Evolutionary conservation across 2,329 filamentous ascomycete genomes (phyloP).

Genomic region (Aspergillus awamori): DNA sequence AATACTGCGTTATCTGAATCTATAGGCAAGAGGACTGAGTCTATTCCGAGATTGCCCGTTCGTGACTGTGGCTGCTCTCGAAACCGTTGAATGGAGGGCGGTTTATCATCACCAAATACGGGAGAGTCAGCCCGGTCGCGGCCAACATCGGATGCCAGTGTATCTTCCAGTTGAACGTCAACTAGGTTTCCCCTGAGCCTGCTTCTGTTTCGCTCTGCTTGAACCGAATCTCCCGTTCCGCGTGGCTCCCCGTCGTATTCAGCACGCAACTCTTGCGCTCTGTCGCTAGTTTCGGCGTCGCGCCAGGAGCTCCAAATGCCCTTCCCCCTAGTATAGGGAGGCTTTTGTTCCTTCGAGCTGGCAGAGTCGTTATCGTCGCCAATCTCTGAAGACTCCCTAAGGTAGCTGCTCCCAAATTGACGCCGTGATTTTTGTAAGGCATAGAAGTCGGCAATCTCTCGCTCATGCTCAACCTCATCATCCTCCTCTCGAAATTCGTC

Average conservation of each 20-base stretch:
- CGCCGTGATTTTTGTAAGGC: constrained; percentile 86
- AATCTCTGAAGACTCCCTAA: constrained; percentile 83
- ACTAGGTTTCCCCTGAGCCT: constrained; percentile 72
- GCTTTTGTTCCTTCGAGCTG: constrained; percentile 50
- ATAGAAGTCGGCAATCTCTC: constrained; percentile 92
- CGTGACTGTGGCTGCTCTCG: constrained; percentile 48
- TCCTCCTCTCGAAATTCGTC: constrained; percentile 93
- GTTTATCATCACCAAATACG: constrained; percentile 50
- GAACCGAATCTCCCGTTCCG: constrained; percentile 37
- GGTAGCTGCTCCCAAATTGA: constrained; percentile 79
- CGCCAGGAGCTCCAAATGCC: constrained; percentile 63
- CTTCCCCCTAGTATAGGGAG: constrained; percentile 46
- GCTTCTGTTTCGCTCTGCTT: constrained; percentile 44
- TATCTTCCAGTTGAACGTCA: constrained; percentile 79
- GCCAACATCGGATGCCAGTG: constrained; percentile 51
- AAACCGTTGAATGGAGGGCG: constrained; percentile 60
- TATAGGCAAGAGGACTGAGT: constrained; percentile 50
- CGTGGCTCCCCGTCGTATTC: constrained; percentile 39
- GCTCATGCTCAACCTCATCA: constrained; percentile 85
- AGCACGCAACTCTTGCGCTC: constrained; percentile 43
- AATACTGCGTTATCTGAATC: constrained; percentile 57
- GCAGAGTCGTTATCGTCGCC: constrained; percentile 66
- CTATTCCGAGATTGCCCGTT: constrained; percentile 40
- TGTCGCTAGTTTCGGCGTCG: constrained; percentile 48
- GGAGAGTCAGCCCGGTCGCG: constrained; percentile 47